A percentile compares a stretch with the other conserved stretches of the same genome.
phyloP scores from a whole-genome alignment of 441 rosid genomes.

The California macrophylla region DNA sequence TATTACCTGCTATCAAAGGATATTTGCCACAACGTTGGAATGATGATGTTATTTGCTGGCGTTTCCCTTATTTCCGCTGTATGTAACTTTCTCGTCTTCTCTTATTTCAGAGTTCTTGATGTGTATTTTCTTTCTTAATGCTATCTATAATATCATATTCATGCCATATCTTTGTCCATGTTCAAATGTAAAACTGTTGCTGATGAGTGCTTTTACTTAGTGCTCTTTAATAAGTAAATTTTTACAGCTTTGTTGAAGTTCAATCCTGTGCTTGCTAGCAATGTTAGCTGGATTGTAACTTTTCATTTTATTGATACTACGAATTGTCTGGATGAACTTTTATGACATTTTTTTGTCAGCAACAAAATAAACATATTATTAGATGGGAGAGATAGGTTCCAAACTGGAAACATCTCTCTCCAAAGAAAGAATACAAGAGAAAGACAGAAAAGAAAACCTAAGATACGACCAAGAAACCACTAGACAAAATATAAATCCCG shows the following conservation, averaged over 20 bases:
- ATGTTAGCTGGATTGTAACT: neutral
- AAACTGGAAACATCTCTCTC: no score
- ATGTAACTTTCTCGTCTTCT: slow-evolving; percentile 23
- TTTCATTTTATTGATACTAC: neutral
- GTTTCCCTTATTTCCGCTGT: slow-evolving; percentile 67
- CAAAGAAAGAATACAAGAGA: no score
- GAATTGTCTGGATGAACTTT: neutral
- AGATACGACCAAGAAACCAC: no score
- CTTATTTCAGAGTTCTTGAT: neutral
- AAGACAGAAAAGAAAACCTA: no score
- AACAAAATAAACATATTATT: no score
- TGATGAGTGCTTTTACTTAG: neutral
- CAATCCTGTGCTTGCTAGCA: neutral
- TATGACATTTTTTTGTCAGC: no score
- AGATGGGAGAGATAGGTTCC: no score
- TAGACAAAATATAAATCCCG: no score
- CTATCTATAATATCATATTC: neutral
- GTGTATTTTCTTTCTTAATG: neutral
- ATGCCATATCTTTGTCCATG: neutral
- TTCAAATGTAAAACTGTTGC: neutral
- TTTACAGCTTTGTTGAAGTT: neutral
- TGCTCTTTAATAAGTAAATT: no score
- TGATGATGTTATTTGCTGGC: slow-evolving; percentile 65
- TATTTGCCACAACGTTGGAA: slow-evolving; percentile 76
- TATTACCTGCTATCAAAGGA: slow-evolving; percentile 60